Evolutionary conservation across 1,284 basidiomycete species (phyloP).

Genomic region (Malassezia psittaci): DNA sequence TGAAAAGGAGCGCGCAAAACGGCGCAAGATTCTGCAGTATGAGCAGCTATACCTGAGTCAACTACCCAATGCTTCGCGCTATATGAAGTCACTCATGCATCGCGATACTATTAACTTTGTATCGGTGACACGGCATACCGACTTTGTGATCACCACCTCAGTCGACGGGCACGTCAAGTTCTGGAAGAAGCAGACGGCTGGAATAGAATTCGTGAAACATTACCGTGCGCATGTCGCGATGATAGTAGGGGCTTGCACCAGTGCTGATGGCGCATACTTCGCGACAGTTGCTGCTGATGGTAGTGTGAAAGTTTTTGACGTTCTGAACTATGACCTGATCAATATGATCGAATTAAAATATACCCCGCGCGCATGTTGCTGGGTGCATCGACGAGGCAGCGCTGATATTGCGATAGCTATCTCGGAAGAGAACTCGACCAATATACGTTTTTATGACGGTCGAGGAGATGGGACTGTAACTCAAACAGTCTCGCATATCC

Average conservation of each 20-base stretch:
- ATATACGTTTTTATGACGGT: slow-evolving; percentile 82
- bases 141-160: slow-evolving; percentile 87
- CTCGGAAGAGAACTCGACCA: slow-evolving; percentile 60
- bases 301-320: slow-evolving; percentile 83
- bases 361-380: slow-evolving; percentile 54
- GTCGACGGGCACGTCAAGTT: slow-evolving; percentile 90
- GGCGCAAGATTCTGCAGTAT: slow-evolving; percentile 53
- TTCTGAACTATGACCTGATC: slow-evolving; percentile 98
- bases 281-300: slow-evolving; percentile 57
- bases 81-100: slow-evolving; percentile 98
- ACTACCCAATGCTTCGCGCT: slow-evolving; percentile 81
- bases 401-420: slow-evolving; percentile 80
- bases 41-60: slow-evolving; percentile 80
- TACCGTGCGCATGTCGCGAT: slow-evolving; percentile 73
- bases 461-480: slow-evolving; percentile 70
- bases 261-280: slow-evolving; percentile 81
- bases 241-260: slow-evolving; percentile 70
- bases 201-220: slow-evolving; percentile 48
- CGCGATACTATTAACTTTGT: slow-evolving; percentile 81
- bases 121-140: slow-evolving; percentile 49
- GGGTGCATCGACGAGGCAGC: slow-evolving; percentile 58
- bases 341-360: slow-evolving; percentile 87
- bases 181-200: slow-evolving; percentile 89
- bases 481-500: slow-evolving; percentile 64
- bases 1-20: slow-evolving; percentile 16